phyloP scores from a whole-genome alignment of 768 basidiomycete genomes.

The Chalciporus piperatus region DNA sequence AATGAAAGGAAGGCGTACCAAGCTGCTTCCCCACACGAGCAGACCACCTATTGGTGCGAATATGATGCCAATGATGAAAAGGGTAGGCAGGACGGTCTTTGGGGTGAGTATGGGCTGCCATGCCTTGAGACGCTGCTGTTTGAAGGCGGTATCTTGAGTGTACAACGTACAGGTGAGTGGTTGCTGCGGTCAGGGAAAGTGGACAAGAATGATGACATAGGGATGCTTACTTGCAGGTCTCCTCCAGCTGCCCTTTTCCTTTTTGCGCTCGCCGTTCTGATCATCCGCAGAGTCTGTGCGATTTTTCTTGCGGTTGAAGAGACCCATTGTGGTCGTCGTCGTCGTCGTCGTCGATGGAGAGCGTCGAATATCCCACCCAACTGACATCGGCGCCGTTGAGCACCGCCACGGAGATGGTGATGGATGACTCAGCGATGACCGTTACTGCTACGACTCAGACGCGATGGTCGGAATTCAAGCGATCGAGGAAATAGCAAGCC shows the following conservation, averaged over 20 bases:
- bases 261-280: conserved; percentile 53
- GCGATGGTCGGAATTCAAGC: conserved; percentile 56
- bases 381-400: not conserved
- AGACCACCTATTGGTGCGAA: conserved; percentile 97
- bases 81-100: conserved; percentile 93
- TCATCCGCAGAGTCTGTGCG: conserved; percentile 35
- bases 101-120: conserved; percentile 99
- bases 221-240: conserved; percentile 69
- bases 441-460: no score
- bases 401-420: conserved; percentile 12
- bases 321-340: conserved; percentile 41
- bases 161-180: not conserved
- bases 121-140: conserved; percentile 98
- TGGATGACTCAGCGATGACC: conserved; percentile 16
- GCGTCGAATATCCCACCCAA: no score
- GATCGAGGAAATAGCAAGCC: conserved; percentile 48
- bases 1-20: conserved; percentile 40
- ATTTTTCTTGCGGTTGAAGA: conserved; percentile 55
- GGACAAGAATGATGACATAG: conserved; percentile 1
- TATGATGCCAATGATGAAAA: conserved; percentile 91
- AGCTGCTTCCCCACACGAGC: conserved; percentile 84
- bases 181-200: conserved; percentile 13
- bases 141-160: conserved; percentile 88
- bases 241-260: conserved; percentile 84
- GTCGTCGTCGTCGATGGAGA: conserved; percentile 5